A percentile compares a stretch with the other conserved stretches of the same genome.
Conservation (phyloP, 768 basidiomycete species). For the Artomyces pyxidatus region DNA sequence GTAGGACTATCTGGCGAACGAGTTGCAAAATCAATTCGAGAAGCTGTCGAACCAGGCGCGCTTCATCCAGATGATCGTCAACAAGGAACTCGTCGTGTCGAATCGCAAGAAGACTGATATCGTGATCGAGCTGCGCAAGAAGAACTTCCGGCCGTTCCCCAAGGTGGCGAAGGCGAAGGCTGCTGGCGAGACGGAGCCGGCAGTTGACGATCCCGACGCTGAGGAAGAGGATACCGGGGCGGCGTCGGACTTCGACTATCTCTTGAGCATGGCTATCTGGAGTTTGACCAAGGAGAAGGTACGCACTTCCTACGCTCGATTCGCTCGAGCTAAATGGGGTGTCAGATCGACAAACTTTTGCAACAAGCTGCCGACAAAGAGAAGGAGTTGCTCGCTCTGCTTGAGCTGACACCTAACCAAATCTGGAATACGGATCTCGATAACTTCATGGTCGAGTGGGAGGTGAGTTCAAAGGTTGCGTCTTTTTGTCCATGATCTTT, state of each 20-base stretch:
- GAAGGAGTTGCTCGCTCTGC: conserved; percentile 64
- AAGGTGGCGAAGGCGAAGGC: conserved; percentile 65
- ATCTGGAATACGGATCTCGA: conserved; percentile 92
- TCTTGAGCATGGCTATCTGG: conserved; percentile 92
- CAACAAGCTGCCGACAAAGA: conserved; percentile 80
- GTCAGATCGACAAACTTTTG: conserved; percentile 75
- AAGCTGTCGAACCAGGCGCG: conserved; percentile 90
- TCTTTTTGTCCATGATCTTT: not conserved
- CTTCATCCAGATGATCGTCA: conserved; percentile 94
- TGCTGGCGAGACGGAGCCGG: conserved; percentile 55
- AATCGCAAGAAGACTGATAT: conserved; percentile 88
- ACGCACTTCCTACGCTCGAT: conserved; percentile 1
- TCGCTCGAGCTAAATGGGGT: not conserved
- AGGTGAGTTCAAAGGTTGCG: conserved; percentile 40
- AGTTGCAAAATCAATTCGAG: conserved; percentile 75
- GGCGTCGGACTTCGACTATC: conserved; percentile 78
- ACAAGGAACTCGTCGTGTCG: conserved; percentile 70
- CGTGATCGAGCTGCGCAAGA: conserved; percentile 71
- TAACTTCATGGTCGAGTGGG: conserved; percentile 74
- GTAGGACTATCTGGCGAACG: conserved; percentile 78
- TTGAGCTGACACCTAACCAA: conserved; percentile 70
- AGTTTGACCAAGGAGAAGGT: conserved; percentile 93
- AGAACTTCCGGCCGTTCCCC: conserved; percentile 88
- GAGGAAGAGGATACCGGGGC: conserved; percentile 38
- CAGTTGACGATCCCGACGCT: conserved; percentile 44